Conservation (phyloP, 352 stramenopile genomes). For the Globisporangium nagaii region DNA sequence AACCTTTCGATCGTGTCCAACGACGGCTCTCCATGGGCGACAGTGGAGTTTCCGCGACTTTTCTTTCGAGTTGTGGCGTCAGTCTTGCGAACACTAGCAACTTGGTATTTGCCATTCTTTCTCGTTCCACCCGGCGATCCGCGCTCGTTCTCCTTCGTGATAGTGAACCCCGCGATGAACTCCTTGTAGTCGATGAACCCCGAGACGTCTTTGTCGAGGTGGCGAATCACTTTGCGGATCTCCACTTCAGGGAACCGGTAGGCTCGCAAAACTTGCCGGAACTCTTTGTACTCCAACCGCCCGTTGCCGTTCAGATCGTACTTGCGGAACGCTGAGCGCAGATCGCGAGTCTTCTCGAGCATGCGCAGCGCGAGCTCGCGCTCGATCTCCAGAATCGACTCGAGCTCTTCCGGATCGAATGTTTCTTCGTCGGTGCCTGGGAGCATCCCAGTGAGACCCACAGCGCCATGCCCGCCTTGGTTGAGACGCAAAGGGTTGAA, state of each 20-base stretch:
- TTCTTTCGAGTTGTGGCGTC: conserved; percentile 5
- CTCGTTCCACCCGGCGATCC: conserved; percentile 1
- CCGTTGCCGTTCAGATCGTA: conserved; percentile 69
- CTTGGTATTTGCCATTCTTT: conserved; percentile 16
- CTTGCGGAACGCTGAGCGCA: conserved; percentile 54
- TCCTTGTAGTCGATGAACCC: conserved; percentile 73
- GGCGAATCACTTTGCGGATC: conserved; percentile 69
- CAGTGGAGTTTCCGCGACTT: not conserved
- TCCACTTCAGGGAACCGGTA: conserved; percentile 58
- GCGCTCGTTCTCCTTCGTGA: conserved; percentile 20
- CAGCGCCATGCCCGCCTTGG: conserved; percentile 1
- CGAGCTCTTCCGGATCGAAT: conserved; percentile 38
- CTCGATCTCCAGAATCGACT: conserved; percentile 62
- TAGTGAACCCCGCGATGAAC: conserved; percentile 47
- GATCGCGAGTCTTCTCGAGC: conserved; percentile 42
- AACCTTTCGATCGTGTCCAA: conserved; percentile 21
- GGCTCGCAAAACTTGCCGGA: conserved; percentile 50
- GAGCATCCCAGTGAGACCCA: not conserved
- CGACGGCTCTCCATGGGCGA: not conserved
- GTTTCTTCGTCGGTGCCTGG: conserved; percentile 21
- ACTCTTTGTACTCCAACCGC: conserved; percentile 63
- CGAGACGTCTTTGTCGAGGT: conserved; percentile 56
- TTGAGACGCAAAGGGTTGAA: conserved; percentile 44
- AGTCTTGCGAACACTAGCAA: conserved; percentile 7
- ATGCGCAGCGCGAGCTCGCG: conserved; percentile 52